These are phyloP conservation scores for Lithohypha guttulata DNA, from an alignment of 2,329 filamentous ascomycete genomes.

Conservation along the genomic window DNA sequence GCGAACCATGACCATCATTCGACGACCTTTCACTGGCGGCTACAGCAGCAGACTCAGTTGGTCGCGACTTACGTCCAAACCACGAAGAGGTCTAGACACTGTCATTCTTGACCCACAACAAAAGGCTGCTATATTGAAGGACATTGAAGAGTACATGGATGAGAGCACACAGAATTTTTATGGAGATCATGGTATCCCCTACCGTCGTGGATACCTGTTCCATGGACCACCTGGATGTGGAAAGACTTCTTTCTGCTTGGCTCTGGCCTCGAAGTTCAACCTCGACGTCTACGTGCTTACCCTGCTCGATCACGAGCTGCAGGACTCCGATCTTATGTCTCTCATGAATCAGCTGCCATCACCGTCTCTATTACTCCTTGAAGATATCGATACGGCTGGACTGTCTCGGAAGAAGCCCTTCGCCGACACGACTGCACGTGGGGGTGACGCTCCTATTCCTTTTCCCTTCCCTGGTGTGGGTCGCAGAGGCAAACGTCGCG, in stretches of 20 bases:
- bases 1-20: slow-evolving; percentile 19
- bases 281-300: slow-evolving; percentile 58
- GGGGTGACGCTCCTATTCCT: too few relatives aligned
- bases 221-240: slow-evolving; percentile 62
- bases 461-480: not conserved
- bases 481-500: slow-evolving; percentile 3
- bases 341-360: slow-evolving; percentile 53
- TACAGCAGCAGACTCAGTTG: slow-evolving; percentile 17
- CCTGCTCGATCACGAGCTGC: slow-evolving; percentile 50
- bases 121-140: slow-evolving; percentile 16
- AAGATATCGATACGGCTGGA: slow-evolving; percentile 59
- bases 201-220: slow-evolving; percentile 67
- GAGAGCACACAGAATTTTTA: slow-evolving; percentile 22
- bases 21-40: slow-evolving; percentile 17
- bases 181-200: slow-evolving; percentile 48
- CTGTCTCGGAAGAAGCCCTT: slow-evolving; percentile 27
- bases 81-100: slow-evolving; percentile 17
- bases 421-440: slow-evolving; percentile 2
- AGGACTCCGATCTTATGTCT: slow-evolving; percentile 50
- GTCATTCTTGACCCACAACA: slow-evolving; percentile 19
- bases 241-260: slow-evolving; percentile 60
- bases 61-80: slow-evolving; percentile 20
- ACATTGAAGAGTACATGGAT: slow-evolving; percentile 21
- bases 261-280: slow-evolving; percentile 55
- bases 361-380: slow-evolving; percentile 55